Evolutionary conservation across 2,329 filamentous ascomycete species (phyloP).

Genomic region (Ophiocordyceps robertsii): DNA sequence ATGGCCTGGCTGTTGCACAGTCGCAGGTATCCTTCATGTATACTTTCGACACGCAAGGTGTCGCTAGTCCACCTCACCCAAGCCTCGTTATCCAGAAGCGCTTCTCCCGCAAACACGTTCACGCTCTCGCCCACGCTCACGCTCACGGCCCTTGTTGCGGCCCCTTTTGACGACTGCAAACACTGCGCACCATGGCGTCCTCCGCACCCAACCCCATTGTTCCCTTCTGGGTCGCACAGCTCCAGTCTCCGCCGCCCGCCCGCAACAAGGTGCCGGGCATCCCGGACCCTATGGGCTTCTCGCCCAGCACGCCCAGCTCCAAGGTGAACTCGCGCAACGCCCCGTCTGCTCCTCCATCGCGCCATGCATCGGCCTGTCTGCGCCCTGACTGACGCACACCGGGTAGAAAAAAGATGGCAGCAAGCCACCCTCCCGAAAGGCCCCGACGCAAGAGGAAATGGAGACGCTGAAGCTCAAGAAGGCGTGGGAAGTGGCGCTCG

Average conservation of each 20-base stretch:
- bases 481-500: constrained; percentile 93
- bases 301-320: constrained; percentile 37
- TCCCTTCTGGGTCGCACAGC: constrained; percentile 73
- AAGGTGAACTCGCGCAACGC: constrained; percentile 31
- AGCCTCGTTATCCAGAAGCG: too few relatives aligned
- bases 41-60: too few relatives aligned
- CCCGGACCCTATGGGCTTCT: constrained; percentile 78
- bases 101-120: too few relatives aligned
- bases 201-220: constrained; percentile 16
- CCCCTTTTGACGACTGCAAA: not conserved
- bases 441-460: constrained; percentile 71
- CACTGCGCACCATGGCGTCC: constrained; percentile 12
- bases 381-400: constrained; percentile 16
- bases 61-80: too few relatives aligned
- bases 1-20: too few relatives aligned
- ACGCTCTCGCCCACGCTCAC: not conserved
- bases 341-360: not conserved
- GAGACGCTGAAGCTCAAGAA: constrained; percentile 96
- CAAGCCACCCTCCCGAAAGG: constrained; percentile 38
- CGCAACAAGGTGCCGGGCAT: constrained; percentile 56
- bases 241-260: constrained; percentile 54
- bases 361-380: not conserved
- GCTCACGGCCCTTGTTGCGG: not conserved
- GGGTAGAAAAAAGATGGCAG: constrained; percentile 37
- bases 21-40: too few relatives aligned